Evolutionary conservation across 495 filamentous ascomycete species (phyloP), one percentile per base, ranked within the genome.

Genomic region (Aspergillus hancockii): DNA sequence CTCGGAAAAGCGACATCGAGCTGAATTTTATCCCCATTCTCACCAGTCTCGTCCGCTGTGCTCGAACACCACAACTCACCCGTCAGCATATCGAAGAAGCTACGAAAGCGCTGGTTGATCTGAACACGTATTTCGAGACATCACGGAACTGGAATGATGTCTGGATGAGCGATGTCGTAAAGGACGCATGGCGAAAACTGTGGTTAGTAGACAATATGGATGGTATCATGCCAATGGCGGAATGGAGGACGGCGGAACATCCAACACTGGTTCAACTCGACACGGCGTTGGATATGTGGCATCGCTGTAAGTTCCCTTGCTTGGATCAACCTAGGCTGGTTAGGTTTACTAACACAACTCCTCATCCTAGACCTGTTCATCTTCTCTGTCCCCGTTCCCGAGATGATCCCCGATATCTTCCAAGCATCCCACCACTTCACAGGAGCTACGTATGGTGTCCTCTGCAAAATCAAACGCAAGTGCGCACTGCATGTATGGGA

Each of bases 401-500:
- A 86, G 43, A 76, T 81, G 57, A 84, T 87, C 28, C 85, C 85
- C 8, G 74, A 72, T 18, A 81, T 88, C 0, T 88, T 89, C 73
- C 85, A 89, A 66, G 82, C 82, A 19, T 87, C 85, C 0, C 85
- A 89, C 50, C 85, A 89, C 66, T 84, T 83, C 59, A 79, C 84
- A 45, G 82, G 83, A 55, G 84, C 84, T 8, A 81, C 84, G 0
- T 89, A 88, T 43, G 85, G 85, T 18, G 80, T 88, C 22, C 77
- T 88, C 21, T 85, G 84, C 70, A 89, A 88, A 66, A 75, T 86
- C 49, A 84, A 83, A 63, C 75, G 84, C 13, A 78, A 79, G 32
- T 83, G 80, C 57, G 86, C 81, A 0, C 73, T 87, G 34, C 83
- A 86, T 57, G 84, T 89, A 56, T 89, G 85, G 85, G 85, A 89